These are phyloP conservation scores for Wallacemonas sp. DNA, from an alignment of 208 protist genomes.

Conservation along the genomic window DNA sequence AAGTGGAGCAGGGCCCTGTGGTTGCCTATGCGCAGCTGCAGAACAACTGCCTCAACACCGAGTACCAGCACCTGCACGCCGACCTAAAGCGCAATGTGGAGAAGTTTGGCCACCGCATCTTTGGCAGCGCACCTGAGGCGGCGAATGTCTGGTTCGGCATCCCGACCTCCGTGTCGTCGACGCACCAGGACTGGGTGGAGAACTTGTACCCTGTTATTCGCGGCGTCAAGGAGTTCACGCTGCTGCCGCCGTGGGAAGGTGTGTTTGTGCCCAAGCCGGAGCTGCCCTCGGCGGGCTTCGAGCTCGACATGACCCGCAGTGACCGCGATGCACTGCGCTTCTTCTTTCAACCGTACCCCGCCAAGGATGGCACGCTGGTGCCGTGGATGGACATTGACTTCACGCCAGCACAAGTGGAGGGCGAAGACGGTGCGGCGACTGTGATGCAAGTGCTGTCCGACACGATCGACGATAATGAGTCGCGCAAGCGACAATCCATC, in stretches of 20 bases:
- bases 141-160: constrained; percentile 92
- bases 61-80: constrained; percentile 71
- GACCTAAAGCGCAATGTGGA: constrained; percentile 65
- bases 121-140: constrained; percentile 72
- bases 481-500: not conserved
- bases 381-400: constrained; percentile 91
- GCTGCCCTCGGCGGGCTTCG: constrained; percentile 64
- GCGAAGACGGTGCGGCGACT: constrained; percentile 18
- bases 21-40: constrained; percentile 90
- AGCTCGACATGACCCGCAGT: constrained; percentile 34
- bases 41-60: constrained; percentile 88
- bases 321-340: constrained; percentile 35
- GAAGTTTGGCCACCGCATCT: constrained; percentile 68
- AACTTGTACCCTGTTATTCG: constrained; percentile 92
- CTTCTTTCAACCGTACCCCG: constrained; percentile 40
- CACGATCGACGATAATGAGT: constrained; percentile 35
- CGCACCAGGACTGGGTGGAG: constrained; percentile 94
- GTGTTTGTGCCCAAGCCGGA: constrained; percentile 83
- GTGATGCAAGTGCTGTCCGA: constrained; percentile 26
- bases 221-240: constrained; percentile 90
- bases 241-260: constrained; percentile 89
- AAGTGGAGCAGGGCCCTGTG: constrained; percentile 14
- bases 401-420: constrained; percentile 46
- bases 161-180: constrained; percentile 72
- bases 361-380: constrained; percentile 63